Conservation (phyloP, 495 filamentous ascomycete genomes). For the Cudoniella acicularis region DNA sequence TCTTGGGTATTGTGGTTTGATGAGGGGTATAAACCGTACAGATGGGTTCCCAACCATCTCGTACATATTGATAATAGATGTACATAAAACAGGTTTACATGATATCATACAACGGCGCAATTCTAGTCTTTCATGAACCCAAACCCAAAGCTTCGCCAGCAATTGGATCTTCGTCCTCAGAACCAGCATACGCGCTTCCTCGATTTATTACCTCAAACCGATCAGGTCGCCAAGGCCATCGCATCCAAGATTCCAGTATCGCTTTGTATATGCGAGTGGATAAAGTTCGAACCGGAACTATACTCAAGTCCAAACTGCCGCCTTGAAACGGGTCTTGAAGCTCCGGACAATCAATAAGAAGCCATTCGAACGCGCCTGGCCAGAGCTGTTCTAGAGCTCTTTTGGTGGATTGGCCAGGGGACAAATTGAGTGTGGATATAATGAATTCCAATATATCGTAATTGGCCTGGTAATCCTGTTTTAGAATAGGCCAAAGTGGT, state of each 20-base stretch:
- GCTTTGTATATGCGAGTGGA: slow-evolving; percentile 43
- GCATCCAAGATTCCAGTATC: slow-evolving; percentile 47
- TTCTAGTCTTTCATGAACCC: background rate
- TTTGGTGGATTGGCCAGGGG: slow-evolving; percentile 7
- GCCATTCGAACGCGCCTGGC: slow-evolving; percentile 38
- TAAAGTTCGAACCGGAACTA: slow-evolving; percentile 39
- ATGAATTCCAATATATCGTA: slow-evolving; percentile 24
- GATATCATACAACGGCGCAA: background rate
- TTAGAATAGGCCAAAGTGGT: slow-evolving; percentile 18
- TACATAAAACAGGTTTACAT: background rate
- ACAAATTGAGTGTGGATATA: slow-evolving; percentile 3
- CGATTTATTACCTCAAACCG: slow-evolving; percentile 36
- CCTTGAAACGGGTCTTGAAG: slow-evolving; percentile 36
- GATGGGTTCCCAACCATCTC: too few species aligned
- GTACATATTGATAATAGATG: background rate
- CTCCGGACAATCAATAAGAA: slow-evolving; percentile 37
- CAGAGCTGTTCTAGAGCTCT: slow-evolving; percentile 9
- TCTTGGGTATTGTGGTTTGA: too few species aligned
- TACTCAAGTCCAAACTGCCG: slow-evolving; percentile 32
- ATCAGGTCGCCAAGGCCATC: slow-evolving; percentile 56
- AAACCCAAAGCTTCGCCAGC: background rate
- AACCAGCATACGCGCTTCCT: background rate
- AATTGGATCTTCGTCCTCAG: background rate
- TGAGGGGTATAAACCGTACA: too few species aligned
- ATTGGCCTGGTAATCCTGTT: slow-evolving; percentile 8